phyloP scores from a whole-genome alignment of 2,329 filamentous ascomycete species.

The Ophiostoma tasmaniense region DNA sequence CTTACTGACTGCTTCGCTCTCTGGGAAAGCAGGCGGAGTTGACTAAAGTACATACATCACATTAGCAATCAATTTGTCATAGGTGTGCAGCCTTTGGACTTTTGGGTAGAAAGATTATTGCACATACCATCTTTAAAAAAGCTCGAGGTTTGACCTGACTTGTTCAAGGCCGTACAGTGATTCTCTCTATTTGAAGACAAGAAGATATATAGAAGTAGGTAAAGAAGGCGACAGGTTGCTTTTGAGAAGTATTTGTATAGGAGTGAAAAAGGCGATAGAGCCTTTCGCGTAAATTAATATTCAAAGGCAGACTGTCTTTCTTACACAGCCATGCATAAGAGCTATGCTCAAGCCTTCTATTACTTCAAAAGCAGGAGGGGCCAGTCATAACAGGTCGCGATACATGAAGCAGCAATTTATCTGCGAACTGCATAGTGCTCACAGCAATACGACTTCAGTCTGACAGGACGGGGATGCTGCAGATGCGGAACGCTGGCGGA shows the following conservation, averaged over 20 bases:
- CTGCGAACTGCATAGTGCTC: neutral
- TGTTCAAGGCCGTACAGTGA: neutral
- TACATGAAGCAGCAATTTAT: neutral
- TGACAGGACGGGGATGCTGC: neutral
- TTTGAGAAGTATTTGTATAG: neutral
- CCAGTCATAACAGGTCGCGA: neutral
- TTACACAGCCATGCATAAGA: neutral
- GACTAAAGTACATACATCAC: neutral
- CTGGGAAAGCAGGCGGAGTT: neutral
- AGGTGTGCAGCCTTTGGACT: too few relatives aligned
- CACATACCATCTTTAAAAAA: neutral
- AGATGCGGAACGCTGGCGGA: neutral
- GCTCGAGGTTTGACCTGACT: neutral
- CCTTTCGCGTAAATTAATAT: neutral
- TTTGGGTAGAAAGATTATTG: neutral
- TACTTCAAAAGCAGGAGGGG: neutral
- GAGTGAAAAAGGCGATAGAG: neutral
- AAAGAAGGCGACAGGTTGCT: neutral
- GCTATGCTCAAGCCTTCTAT: neutral
- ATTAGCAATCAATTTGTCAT: neutral
- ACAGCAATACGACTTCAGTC: neutral
- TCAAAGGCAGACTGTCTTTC: neutral
- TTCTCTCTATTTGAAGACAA: neutral
- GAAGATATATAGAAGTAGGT: neutral
- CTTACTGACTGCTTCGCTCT: neutral